phyloP scores from a whole-genome alignment of 495 filamentous ascomycete species.

The Neurospora sp. region DNA sequence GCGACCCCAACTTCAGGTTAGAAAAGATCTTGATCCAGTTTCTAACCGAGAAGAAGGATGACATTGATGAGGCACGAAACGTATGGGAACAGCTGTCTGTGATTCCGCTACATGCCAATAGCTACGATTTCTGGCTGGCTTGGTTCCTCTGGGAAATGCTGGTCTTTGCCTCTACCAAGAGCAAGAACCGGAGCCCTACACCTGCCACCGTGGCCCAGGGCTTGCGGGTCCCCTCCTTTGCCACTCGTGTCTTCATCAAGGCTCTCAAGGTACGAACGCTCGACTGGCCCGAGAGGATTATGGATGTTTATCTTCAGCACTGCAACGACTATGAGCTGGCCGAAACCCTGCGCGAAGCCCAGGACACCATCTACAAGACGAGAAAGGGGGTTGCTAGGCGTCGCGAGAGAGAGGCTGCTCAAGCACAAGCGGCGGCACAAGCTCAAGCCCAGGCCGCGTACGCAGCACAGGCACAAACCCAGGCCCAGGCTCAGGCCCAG shows the following conservation, averaged over 20 bases:
- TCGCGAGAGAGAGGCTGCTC: constrained; percentile 54
- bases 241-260: constrained; percentile 62
- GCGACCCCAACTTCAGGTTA: constrained; percentile 77
- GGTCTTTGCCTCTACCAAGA: constrained; percentile 30
- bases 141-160: constrained; percentile 89
- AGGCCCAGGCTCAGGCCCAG: constrained; percentile 11
- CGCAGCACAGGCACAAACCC: constrained; percentile 11
- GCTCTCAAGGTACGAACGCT: constrained; percentile 59
- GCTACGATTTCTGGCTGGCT: constrained; percentile 84
- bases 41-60: constrained; percentile 62
- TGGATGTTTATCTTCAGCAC: constrained; percentile 73
- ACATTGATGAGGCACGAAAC: constrained; percentile 50
- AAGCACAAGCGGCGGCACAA: constrained; percentile 32
- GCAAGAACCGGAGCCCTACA: constrained; percentile 34
- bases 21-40: constrained; percentile 89
- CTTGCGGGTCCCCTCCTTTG: constrained; percentile 44
- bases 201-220: constrained; percentile 26
- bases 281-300: constrained; percentile 88
- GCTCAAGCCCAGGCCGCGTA: constrained; percentile 17
- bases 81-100: constrained; percentile 62
- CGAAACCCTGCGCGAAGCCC: constrained; percentile 57
- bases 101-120: constrained; percentile 51
- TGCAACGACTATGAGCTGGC: constrained; percentile 78
- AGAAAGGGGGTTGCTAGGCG: constrained; percentile 52
- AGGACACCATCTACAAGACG: constrained; percentile 58